Percentiles rank a stretch among this genome's conserved stretches.
Evolutionary conservation across 1,139 yeast genomes (phyloP).

Genomic region (Saccharomyces hybrid): DNA sequence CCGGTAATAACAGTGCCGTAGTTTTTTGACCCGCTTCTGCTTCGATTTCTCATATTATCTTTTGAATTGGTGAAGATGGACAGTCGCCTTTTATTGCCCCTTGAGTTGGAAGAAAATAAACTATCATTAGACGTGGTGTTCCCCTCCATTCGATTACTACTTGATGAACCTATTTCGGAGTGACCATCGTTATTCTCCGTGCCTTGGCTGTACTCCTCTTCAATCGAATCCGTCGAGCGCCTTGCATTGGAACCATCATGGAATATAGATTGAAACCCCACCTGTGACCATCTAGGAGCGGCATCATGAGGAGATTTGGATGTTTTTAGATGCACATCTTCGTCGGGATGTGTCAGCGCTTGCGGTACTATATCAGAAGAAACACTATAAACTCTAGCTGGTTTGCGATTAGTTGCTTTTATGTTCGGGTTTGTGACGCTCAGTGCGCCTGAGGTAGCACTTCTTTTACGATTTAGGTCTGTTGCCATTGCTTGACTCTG

Average conservation of each 20-base stretch:
- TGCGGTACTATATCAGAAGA: conserved; percentile 22
- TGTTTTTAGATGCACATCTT: conserved; percentile 9
- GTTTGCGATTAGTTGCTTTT: background rate
- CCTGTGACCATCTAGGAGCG: conserved; percentile 27
- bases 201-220: background rate
- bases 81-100: conserved; percentile 1
- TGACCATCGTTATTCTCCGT: background rate
- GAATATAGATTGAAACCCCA: conserved; percentile 32
- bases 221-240: conserved; percentile 5
- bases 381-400: conserved; percentile 14
- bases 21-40: conserved; percentile 1
- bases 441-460: background rate
- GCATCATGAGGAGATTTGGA: conserved; percentile 4
- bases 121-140: background rate
- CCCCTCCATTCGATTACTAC: background rate
- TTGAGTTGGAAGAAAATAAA: background rate
- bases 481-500: background rate
- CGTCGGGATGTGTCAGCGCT: conserved; percentile 10
- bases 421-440: background rate
- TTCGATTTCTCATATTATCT: conserved; percentile 1
- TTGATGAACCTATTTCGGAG: background rate
- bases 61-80: conserved; percentile 3
- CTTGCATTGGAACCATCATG: conserved; percentile 10
- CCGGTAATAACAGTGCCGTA: conserved; percentile 2
- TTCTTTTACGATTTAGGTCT: background rate